A percentile compares a stretch with the other conserved stretches of the same genome.
Evolutionary conservation across 2,329 filamentous ascomycete genomes (phyloP).

Genomic region (Sclerotinia subarctica): DNA sequence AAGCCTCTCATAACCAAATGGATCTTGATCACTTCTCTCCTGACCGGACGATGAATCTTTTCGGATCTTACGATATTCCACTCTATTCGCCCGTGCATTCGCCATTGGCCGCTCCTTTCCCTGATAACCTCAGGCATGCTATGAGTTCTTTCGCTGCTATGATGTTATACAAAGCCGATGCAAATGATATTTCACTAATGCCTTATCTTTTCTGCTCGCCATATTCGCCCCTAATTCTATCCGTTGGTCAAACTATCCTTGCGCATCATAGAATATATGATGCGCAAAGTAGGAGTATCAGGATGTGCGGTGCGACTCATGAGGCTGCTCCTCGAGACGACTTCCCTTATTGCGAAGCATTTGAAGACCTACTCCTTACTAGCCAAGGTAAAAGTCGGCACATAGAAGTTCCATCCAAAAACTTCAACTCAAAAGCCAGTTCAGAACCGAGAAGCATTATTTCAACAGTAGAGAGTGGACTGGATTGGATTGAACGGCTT

Average conservation of each 20-base stretch:
- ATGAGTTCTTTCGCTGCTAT: conserved; percentile 1
- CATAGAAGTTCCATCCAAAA: background rate
- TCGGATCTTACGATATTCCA: conserved; percentile 28
- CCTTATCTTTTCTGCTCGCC: conserved; percentile 38
- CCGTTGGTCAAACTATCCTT: conserved; percentile 10
- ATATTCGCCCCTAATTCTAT: conserved; percentile 36
- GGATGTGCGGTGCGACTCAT: too few relatives aligned
- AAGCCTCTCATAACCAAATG: background rate
- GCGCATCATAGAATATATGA: background rate
- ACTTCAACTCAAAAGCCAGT: background rate
- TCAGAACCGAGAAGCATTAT: background rate
- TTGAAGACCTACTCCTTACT: conserved; percentile 36
- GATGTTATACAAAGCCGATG: conserved; percentile 2
- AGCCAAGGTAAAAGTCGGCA: conserved; percentile 20
- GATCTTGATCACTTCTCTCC: background rate
- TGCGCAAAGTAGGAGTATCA: background rate
- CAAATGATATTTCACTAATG: conserved; percentile 32
- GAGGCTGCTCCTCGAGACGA: conserved; percentile 11
- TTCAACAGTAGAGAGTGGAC: background rate
- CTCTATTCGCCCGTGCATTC: conserved; percentile 30
- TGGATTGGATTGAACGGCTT: conserved; percentile 26
- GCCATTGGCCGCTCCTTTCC: conserved; percentile 67
- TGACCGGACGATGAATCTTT: background rate
- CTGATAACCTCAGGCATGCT: conserved; percentile 28
- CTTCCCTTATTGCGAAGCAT: conserved; percentile 35